Base-by-base conservation (phyloP, 805 yeast species). In the Blastobotrys terrestris region DNA sequence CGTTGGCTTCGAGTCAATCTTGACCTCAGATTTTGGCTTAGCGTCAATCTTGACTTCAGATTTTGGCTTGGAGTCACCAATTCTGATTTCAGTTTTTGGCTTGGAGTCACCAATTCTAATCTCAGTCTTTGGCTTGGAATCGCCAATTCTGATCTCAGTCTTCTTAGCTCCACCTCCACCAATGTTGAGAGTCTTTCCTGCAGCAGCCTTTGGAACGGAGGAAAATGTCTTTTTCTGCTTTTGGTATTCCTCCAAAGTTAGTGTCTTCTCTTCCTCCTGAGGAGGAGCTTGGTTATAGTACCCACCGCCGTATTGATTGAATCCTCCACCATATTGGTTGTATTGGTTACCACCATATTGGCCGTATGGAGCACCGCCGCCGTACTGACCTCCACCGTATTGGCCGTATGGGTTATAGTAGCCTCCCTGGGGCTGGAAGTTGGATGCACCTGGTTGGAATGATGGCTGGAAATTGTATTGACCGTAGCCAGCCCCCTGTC, bases 171-270 rank as follows among this genome's bases (percentile, higher is more conserved):
- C 21, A 18, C 46, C 18, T 2, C 46, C 46, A n/a, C 46, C 46
- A 39, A 20, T 31, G 49, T 43, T 50, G 52, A 8, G 55, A 2
- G 22, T 53, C 54, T 7, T 55, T 35, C 43, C 49, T 26, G 53
- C 48, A 22, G 57, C 35, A 26, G 35, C 35, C 35, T 26, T 26
- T 26, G 35, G 50, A 21, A 56, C 55, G 41, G 55, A 49, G 31
- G 57, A 52, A 45, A 46, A 39, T 26, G 49, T 44, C 43, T 54
- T 55, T 55, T 59, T 53, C 51, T 58, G 48, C 45, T 51, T 54
- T 53, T 86, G 84, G 72, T 81, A 88, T 59, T 87, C 95, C 51
- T 89, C 95, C 62, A 88, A 76, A 41, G 91, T 78, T 88, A 87
- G 82, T 56, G 83, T 84, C 62, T 74, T 75, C 54, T 63, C 67